Base-by-base conservation (phyloP, 2,329 filamentous ascomycete species). In the Aureobasidium vineae region DNA sequence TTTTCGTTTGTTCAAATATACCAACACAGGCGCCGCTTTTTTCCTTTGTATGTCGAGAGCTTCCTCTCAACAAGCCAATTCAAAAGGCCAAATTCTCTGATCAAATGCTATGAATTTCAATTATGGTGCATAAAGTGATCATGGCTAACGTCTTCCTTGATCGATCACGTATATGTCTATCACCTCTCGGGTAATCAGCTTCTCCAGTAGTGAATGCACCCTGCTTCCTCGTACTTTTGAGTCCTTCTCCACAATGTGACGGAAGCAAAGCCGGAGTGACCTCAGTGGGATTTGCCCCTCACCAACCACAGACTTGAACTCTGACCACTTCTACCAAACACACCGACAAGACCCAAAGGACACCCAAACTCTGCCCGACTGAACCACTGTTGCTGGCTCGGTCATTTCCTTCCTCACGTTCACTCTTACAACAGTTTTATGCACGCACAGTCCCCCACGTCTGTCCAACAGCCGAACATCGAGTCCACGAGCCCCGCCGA, bases 401-500 rank as follows among this genome's bases (percentile, higher is more conserved):
- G 85, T 87, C 84, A 75, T 73, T 72, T 73, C 71, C 71, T 71
- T 70, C 71, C 70, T 67, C 70, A 70, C 68, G 70, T 67, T 72
- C 70, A 70, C 70, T 71, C 72, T 74, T 77, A 75, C 74, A 68
- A 77, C 61, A 64, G 76, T 88, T 88, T 83, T 88, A 88, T 88
- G 86, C 86, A 86, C 83, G 77, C 86, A 82, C 85, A 83, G 84
- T 77, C 80, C 73, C 73, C 79, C 74, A 77, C 81, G 79, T 78
- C 78, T 76, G 79, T 76, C 75, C 79, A 80, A 78, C 79, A 79
- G 77, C 77, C 76, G 72, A 73, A 74, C 68, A 73, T 75, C 71
- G 70, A 76, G 73, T 74, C 79, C 72, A 73, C 75, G 73, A 71
- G 75, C 72, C 73, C 73, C 72, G 70, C 77, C 73, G 72, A 74